Conservation (phyloP, 2,329 filamentous ascomycete genomes). For the Fusarium irregulare region DNA sequence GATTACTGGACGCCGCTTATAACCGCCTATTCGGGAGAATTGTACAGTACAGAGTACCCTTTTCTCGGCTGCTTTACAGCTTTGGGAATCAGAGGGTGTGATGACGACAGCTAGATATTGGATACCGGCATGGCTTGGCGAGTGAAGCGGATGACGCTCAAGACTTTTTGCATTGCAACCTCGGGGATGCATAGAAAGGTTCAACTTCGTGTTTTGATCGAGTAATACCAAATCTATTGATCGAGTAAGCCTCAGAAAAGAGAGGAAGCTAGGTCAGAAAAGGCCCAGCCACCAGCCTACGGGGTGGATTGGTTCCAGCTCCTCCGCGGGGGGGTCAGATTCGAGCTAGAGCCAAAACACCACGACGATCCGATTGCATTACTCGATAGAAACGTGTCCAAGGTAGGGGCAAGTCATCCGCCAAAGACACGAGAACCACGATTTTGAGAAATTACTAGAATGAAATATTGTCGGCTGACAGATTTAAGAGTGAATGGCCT, state of each 20-base stretch:
- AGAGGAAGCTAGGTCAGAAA: not conserved
- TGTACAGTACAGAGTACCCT: not conserved
- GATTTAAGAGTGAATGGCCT: not conserved
- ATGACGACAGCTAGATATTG: not conserved
- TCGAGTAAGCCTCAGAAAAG: constrained; percentile 14
- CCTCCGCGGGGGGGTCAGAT: constrained; percentile 16
- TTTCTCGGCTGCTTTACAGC: not conserved
- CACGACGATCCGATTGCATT: constrained; percentile 15
- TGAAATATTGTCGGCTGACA: constrained; percentile 5
- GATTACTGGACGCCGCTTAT: constrained; percentile 20
- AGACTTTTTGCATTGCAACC: constrained; percentile 15
- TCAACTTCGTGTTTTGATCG: constrained; percentile 30
- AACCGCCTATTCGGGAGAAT: constrained; percentile 1
- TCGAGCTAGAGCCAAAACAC: constrained; percentile 13
- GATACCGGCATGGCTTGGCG: not conserved
- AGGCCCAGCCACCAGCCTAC: constrained; percentile 6
- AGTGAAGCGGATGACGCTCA: constrained; percentile 1
- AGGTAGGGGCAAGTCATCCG: constrained; percentile 13
- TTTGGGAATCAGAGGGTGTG: constrained; percentile 1
- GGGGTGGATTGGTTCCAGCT: not conserved
- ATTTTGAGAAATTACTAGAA: not conserved
- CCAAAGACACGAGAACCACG: constrained; percentile 10
- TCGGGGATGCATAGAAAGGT: not conserved
- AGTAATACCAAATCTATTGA: constrained; percentile 18
- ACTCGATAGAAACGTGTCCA: constrained; percentile 32